Evolutionary conservation across 2,329 filamentous ascomycete species (phyloP), one percentile per base, ranked within the genome.

Genomic region (Xylaria sp.): DNA sequence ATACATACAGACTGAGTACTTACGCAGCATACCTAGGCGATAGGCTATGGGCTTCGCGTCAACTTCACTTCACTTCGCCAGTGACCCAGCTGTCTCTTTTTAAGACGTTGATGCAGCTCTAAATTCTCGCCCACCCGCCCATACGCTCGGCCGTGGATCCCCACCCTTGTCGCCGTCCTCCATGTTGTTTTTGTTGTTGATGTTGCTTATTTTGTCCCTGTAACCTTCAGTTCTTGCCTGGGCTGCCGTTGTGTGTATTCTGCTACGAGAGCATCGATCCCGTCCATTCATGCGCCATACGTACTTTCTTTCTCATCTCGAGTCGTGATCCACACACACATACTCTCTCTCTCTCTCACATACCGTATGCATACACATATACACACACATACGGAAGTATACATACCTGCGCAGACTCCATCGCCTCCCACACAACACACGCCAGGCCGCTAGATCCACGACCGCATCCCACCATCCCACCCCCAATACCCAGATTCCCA

Each of bases 361-460:
- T 44, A 36, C 66, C 72, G 61, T 61, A 69, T 47, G 65, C 53
- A 65, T 50, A 54, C 17, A 49, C 42, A 36, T n/a, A 47, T n/a
- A 56, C 55, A 20, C 50, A 33, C 29, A 33, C 33, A n/a, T n/a
- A n/a, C n/a, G n/a, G n/a, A n/a, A 36, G 44, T 57, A 39, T 61
- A 71, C 50, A 67, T 65, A 17, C 64, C 60, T 68, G 42, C 42
- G 31, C 49, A 38, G 29, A 31, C 27, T 60, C 25, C 2, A 50
- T 68, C 60, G 66, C 66, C 27, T 50, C 56, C 61, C 49, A n/a
- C n/a, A 44, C 6, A n/a, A 55, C 60, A 58, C 72, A 72, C 73
- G 72, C 73, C 69, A 66, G 74, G 73, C 68, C 73, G 67, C 72
- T 64, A 57, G 57, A 69, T 64, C 55, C 67, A 72, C 72, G 73